Conservation (phyloP, 768 basidiomycete species). For the Amanita polypyramis region DNA sequence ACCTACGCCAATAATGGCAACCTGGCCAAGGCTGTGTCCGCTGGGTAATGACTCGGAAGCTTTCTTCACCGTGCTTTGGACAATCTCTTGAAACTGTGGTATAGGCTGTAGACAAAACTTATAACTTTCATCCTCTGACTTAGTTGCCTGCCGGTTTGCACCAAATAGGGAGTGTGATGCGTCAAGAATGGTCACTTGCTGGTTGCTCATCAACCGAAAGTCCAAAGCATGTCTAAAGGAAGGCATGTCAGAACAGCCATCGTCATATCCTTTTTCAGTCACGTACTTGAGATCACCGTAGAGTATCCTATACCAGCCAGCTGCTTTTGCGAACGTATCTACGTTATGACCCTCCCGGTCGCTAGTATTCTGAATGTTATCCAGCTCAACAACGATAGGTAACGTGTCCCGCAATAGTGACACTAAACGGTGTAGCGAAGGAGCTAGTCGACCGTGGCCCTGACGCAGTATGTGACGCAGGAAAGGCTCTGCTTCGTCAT, state of each 20-base stretch:
- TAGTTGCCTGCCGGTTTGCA: conserved; percentile 9
- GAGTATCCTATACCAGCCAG: conserved; percentile 73
- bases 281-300: conserved; percentile 57
- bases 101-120: conserved; percentile 38
- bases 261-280: background rate
- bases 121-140: conserved; percentile 18
- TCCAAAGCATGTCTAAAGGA: conserved; percentile 61
- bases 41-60: conserved; percentile 9
- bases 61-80: conserved; percentile 37
- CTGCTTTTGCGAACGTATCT: conserved; percentile 68
- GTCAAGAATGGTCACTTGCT: conserved; percentile 65
- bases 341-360: conserved; percentile 27
- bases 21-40: conserved; percentile 20
- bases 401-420: conserved; percentile 65
- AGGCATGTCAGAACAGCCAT: conserved; percentile 5
- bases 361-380: conserved; percentile 34
- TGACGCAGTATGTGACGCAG: conserved; percentile 60
- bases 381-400: conserved; percentile 65
- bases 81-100: conserved; percentile 42
- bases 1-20: conserved; percentile 52
- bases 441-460: conserved; percentile 52
- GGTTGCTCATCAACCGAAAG: conserved; percentile 60
- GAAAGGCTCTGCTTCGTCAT: conserved; percentile 68
- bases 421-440: conserved; percentile 57
- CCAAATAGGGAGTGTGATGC: conserved; percentile 52